These are phyloP conservation scores for Leccinum uliginosum DNA, from an alignment of 768 basidiomycete genomes.

Conservation along the genomic window DNA sequence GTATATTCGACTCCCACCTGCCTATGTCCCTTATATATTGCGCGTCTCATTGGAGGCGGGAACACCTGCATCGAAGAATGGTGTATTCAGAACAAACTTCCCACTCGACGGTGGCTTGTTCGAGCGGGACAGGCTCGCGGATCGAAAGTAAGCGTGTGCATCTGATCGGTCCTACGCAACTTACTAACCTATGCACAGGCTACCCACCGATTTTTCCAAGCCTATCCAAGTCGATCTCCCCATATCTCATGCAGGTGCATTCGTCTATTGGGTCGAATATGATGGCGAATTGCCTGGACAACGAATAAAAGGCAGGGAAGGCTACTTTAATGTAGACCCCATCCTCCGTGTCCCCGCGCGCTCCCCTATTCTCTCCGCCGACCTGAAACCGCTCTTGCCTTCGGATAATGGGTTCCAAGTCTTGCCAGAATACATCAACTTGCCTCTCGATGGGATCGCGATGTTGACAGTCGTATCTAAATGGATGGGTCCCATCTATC, in stretches of 20 bases:
- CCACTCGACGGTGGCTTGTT: constrained; percentile 91
- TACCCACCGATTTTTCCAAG: constrained; percentile 84
- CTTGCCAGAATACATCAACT: constrained; percentile 49
- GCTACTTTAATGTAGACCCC: constrained; percentile 97
- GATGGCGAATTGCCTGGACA: constrained; percentile 55
- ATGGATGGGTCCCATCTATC: constrained; percentile 87
- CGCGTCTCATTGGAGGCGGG: constrained; percentile 91
- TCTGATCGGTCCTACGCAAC: not conserved
- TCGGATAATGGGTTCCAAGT: constrained; percentile 50
- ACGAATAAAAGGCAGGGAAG: constrained; percentile 77
- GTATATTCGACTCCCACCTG: constrained; percentile 97
- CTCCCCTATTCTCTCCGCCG: constrained; percentile 61
- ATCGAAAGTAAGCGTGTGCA: constrained; percentile 58
- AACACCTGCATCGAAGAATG: constrained; percentile 84
- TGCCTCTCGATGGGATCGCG: constrained; percentile 84
- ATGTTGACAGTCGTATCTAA: constrained; percentile 92
- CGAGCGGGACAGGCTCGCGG: constrained; percentile 65
- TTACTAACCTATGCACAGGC: constrained; percentile 43
- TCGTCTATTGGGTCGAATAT: constrained; percentile 93
- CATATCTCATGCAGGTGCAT: constrained; percentile 95
- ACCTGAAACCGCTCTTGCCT: constrained; percentile 49
- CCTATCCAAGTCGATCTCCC: constrained; percentile 92
- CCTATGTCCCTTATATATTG: constrained; percentile 82
- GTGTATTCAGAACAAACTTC: constrained; percentile 94
- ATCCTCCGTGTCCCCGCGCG: constrained; percentile 73